A percentile compares a stretch with the other conserved stretches of the same genome.
Conservation (phyloP, 129 eudicot genomes). For the Calendula officinalis region DNA sequence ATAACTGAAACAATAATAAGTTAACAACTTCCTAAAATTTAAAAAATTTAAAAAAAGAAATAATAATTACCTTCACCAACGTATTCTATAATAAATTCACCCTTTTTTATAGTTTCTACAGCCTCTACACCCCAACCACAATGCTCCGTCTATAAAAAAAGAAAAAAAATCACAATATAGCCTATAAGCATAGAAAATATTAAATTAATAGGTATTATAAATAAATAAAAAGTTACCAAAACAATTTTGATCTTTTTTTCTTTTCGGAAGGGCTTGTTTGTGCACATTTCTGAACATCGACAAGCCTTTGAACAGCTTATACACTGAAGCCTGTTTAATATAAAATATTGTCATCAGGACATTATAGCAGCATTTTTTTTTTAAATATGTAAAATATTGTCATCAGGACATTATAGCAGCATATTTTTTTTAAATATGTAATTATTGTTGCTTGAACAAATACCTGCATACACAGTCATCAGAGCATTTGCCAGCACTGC, state of each 20-base stretch:
- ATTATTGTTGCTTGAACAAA: background rate
- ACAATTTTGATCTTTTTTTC: slow-evolving; percentile 75
- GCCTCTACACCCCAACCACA: slow-evolving; percentile 99
- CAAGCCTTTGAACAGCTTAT: slow-evolving; percentile 96
- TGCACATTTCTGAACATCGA: slow-evolving; percentile 71
- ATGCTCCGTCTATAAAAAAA: slow-evolving; percentile 51
- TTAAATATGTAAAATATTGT: background rate
- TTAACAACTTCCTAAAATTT: slow-evolving; percentile 7
- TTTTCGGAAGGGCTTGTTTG: slow-evolving; percentile 84
- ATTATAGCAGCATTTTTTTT: too few species aligned
- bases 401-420: slow-evolving; percentile 13
- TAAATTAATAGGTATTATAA: background rate
- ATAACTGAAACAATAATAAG: slow-evolving; percentile 54
- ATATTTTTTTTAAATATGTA: background rate
- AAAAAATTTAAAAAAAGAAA: background rate
- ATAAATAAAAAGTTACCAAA: slow-evolving; percentile 40
- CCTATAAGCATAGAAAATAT: background rate
- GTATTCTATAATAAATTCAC: slow-evolving; percentile 86
- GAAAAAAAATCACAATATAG: background rate
- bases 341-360: slow-evolving; percentile 23
- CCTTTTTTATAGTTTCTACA: slow-evolving; percentile 64
- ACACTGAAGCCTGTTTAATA: slow-evolving; percentile 66
- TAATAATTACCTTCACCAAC: slow-evolving; percentile 77
- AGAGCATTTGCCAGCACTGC: slow-evolving; percentile 63
- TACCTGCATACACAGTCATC: slow-evolving; percentile 96